Conservation (phyloP, 208 protist species). For the Leptomonas pyrrhocoris region DNA sequence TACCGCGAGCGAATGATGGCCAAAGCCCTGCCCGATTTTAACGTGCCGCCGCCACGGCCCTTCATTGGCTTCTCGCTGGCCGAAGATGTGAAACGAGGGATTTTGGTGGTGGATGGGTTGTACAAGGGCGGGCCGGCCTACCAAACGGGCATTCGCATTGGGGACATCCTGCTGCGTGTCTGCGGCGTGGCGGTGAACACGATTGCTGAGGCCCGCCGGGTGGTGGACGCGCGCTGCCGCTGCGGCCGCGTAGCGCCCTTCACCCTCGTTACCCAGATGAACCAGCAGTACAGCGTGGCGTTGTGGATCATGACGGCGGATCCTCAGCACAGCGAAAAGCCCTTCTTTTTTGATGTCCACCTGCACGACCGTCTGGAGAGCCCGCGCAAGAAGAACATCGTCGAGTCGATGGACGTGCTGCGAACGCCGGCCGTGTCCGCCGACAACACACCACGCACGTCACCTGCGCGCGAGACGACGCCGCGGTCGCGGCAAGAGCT, state of each 20-base stretch:
- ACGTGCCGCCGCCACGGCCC: conserved; percentile 25
- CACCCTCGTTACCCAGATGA: conserved; percentile 37
- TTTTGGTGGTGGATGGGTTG: conserved; percentile 43
- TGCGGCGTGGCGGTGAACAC: conserved; percentile 33
- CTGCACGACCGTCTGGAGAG: conserved; percentile 40
- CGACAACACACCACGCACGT: neutral
- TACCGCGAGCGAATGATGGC: conserved; percentile 34
- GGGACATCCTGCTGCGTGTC: conserved; percentile 43
- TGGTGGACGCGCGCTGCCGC: conserved; percentile 38
- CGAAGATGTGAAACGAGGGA: conserved; percentile 31
- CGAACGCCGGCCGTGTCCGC: neutral
- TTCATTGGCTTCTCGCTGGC: conserved; percentile 62
- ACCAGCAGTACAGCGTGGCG: conserved; percentile 45
- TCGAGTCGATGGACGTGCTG: conserved; percentile 17
- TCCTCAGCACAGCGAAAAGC: conserved; percentile 31
- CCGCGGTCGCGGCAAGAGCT: neutral
- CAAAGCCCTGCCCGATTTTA: neutral
- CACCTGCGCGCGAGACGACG: neutral
- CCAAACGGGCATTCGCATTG: conserved; percentile 58
- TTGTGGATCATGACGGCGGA: conserved; percentile 66
- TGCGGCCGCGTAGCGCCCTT: conserved; percentile 40
- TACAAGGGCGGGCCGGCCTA: conserved; percentile 52
- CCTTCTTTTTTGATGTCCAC: conserved; percentile 52
- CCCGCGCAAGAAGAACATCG: conserved; percentile 19
- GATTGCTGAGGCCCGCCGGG: conserved; percentile 35